Evolutionary conservation across 495 filamentous ascomycete species (phyloP).

Genomic region (Penicillium silybi): DNA sequence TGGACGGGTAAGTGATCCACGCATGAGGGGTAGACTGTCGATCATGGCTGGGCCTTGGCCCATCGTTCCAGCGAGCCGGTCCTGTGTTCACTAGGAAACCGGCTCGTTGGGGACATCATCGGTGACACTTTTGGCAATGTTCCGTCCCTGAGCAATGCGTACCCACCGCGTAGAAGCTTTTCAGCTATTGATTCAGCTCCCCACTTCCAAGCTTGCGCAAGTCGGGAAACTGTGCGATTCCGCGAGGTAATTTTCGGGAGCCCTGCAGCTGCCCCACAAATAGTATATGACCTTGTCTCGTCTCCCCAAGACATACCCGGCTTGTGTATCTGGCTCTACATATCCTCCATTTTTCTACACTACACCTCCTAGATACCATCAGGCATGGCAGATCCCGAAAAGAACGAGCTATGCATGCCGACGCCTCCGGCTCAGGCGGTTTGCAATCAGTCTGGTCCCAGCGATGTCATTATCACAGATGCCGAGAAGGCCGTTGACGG

Average conservation of each 20-base stretch:
- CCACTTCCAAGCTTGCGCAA: neutral
- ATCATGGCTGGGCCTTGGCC: slow-evolving; percentile 10
- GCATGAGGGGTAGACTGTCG: slow-evolving; percentile 6
- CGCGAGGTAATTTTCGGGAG: slow-evolving; percentile 3
- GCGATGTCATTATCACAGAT: slow-evolving; percentile 3
- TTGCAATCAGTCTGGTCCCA: neutral
- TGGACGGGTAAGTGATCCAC: neutral
- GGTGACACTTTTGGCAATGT: neutral
- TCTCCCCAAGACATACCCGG: slow-evolving; percentile 1
- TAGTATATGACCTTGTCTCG: slow-evolving; percentile 1
- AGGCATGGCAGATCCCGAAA: slow-evolving; percentile 11
- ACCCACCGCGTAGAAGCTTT: slow-evolving; percentile 3
- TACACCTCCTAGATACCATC: neutral
- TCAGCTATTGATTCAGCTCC: neutral
- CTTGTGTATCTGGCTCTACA: neutral
- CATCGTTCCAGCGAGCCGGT: neutral
- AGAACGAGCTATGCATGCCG: slow-evolving; percentile 11
- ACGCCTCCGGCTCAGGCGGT: slow-evolving; percentile 5
- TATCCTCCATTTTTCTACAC: slow-evolving; percentile 1
- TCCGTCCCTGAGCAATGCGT: slow-evolving; percentile 3
- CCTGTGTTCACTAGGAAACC: slow-evolving; percentile 4
- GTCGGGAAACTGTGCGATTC: slow-evolving; percentile 5
- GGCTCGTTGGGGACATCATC: neutral
- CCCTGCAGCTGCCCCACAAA: neutral
- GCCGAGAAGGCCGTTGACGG: neutral